A percentile compares a stretch with the other conserved stretches of the same genome.
Conservation (phyloP, 2,329 filamentous ascomycete species). For the Stromatinia cepivora region DNA sequence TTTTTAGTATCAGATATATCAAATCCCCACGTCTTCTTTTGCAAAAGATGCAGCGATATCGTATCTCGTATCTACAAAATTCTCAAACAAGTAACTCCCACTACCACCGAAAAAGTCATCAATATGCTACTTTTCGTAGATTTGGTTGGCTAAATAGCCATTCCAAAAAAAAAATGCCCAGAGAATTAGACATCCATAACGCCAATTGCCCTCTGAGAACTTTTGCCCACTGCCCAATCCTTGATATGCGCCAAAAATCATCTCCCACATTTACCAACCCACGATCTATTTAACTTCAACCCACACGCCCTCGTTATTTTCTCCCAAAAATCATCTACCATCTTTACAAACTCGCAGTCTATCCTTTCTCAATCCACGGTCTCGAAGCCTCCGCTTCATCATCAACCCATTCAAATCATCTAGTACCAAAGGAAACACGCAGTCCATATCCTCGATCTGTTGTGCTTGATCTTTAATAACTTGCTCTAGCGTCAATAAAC, state of each 20-base stretch:
- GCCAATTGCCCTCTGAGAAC: neutral
- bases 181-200: neutral
- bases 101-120: no score
- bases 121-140: neutral
- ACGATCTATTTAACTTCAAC: neutral
- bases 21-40: neutral
- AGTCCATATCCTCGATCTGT: constrained; percentile 15
- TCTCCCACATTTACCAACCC: neutral
- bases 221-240: neutral
- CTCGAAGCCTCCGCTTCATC: neutral
- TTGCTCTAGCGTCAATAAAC: neutral
- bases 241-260: neutral
- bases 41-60: neutral
- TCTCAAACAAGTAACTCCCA: no score
- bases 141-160: neutral
- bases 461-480: constrained; percentile 3
- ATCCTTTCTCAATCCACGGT: neutral
- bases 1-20: neutral
- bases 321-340: neutral
- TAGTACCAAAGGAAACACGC: constrained; percentile 1
- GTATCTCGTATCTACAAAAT: neutral
- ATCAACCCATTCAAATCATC: constrained; percentile 18
- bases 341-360: neutral
- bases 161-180: neutral
- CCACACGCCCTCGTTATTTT: no score